phyloP scores from a whole-genome alignment of 73 alveolate species.

The Uronychia setigera region DNA sequence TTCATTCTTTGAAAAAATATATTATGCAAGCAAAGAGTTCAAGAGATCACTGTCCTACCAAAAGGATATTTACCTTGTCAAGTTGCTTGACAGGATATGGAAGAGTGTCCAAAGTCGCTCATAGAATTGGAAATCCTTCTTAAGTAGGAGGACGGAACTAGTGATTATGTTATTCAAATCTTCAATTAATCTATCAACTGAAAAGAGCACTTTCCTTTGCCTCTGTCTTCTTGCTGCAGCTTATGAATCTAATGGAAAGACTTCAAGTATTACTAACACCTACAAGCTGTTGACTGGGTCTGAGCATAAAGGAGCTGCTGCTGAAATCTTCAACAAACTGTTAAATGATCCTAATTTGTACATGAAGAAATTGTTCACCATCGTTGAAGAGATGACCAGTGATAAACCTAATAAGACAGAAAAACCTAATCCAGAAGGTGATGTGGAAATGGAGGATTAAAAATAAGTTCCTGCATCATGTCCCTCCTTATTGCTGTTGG shows the following conservation, averaged over 20 bases:
- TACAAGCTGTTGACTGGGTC: not conserved
- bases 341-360: not conserved
- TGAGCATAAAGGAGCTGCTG: not conserved
- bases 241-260: not conserved
- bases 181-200: not conserved
- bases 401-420: not conserved
- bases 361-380: not conserved
- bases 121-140: not conserved
- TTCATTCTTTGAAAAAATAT: not conserved
- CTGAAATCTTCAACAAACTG: not conserved
- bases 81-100: not conserved
- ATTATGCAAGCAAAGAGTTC: not conserved
- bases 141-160: not conserved
- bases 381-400: not conserved
- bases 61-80: not conserved
- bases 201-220: not conserved
- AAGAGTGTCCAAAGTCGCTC: not conserved
- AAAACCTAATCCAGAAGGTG: not conserved
- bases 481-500: not conserved
- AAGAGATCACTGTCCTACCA: not conserved
- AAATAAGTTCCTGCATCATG: not conserved
- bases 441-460: not conserved
- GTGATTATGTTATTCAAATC: not conserved
- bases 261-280: not conserved
- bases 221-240: not conserved